Evolutionary conservation across 257 asterid species (phyloP).

Genomic region (Salvia rosmarinus): DNA sequence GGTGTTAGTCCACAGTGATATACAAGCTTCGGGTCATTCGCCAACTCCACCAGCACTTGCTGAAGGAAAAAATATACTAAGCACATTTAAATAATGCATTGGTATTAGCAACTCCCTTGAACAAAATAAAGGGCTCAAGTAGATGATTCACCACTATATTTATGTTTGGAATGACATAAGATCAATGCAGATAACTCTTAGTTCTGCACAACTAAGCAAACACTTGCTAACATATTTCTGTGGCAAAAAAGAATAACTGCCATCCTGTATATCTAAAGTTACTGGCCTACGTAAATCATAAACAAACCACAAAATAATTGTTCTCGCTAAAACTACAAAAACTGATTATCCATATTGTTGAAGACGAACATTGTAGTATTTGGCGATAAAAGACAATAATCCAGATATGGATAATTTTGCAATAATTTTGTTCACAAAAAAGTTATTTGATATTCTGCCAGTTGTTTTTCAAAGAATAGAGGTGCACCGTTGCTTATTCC

Average conservation of each 20-base stretch:
- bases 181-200: neutral
- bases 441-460: neutral
- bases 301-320: neutral
- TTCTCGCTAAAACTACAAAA: constrained; percentile 3
- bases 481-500: neutral
- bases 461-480: constrained; percentile 4
- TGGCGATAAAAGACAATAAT: neutral
- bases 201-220: neutral
- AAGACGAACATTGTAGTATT: neutral
- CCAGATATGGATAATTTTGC: constrained; percentile 17
- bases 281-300: constrained; percentile 18
- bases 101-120: constrained; percentile 23
- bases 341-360: neutral
- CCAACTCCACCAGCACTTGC: constrained; percentile 85
- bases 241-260: constrained; percentile 11
- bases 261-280: neutral
- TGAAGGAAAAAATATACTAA: constrained; percentile 36
- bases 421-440: neutral
- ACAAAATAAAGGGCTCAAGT: constrained; percentile 14
- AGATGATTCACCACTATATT: constrained; percentile 19
- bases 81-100: constrained; percentile 11
- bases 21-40: constrained; percentile 86
- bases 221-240: constrained; percentile 6
- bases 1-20: constrained; percentile 98
- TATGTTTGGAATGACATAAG: neutral